phyloP scores from a whole-genome alignment of 768 basidiomycete species.

The Harrya chromipes region DNA sequence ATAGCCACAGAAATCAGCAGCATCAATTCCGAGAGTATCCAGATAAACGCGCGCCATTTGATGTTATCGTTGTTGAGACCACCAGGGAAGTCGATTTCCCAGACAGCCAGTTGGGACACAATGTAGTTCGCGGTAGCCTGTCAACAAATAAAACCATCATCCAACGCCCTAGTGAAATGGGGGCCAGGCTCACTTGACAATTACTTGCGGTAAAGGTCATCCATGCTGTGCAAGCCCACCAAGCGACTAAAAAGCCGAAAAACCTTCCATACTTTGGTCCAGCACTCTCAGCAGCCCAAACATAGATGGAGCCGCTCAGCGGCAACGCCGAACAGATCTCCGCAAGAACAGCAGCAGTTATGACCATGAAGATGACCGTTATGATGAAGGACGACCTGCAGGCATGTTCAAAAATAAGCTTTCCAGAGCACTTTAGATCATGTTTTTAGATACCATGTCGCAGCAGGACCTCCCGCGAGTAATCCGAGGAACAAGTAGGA shows the following conservation, averaged over 20 bases:
- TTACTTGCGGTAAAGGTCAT: conserved; percentile 90
- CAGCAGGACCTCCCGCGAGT: conserved; percentile 82
- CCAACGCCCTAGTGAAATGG: background rate
- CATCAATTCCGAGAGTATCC: conserved; percentile 75
- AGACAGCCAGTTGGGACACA: conserved; percentile 78
- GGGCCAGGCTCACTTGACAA: conserved; percentile 58
- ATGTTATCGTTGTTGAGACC: conserved; percentile 66
- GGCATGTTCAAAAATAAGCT: conserved; percentile 8
- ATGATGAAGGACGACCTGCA: conserved; percentile 82
- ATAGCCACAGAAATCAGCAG: conserved; percentile 70
- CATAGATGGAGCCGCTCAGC: conserved; percentile 87
- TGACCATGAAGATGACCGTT: conserved; percentile 82
- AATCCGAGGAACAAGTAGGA: conserved; percentile 79
- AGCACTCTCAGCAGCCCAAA: conserved; percentile 93
- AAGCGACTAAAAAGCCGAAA: conserved; percentile 86
- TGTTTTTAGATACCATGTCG: conserved; percentile 57
- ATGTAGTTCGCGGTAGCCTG: conserved; percentile 89
- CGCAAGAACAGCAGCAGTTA: conserved; percentile 83
- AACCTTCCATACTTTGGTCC: conserved; percentile 84
- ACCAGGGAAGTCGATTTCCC: conserved; percentile 80
- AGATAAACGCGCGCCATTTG: conserved; percentile 84
- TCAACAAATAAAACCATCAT: background rate
- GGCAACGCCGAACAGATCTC: conserved; percentile 90
- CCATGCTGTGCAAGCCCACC: conserved; percentile 96
- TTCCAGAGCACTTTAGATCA: background rate